phyloP scores from a whole-genome alignment of 495 filamentous ascomycete species.

The Neurospora sp. region DNA sequence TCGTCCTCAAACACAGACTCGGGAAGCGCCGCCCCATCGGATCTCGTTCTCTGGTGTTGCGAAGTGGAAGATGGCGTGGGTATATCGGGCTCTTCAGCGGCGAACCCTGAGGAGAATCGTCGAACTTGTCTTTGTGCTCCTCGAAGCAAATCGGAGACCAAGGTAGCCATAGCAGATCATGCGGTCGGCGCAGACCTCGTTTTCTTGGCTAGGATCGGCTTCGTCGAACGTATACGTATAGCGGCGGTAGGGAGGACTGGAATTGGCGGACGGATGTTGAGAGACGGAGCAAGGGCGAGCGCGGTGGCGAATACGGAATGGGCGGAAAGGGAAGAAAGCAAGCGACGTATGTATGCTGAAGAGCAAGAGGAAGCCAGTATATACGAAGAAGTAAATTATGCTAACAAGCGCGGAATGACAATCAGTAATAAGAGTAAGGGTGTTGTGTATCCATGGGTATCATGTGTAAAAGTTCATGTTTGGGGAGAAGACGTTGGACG shows the following conservation, averaged over 20 bases:
- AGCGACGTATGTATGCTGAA: background rate
- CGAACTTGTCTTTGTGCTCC: slow-evolving; percentile 49
- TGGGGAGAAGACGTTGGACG: background rate
- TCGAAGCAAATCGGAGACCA: slow-evolving; percentile 52
- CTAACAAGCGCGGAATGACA: background rate
- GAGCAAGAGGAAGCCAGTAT: background rate
- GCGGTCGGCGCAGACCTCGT: background rate
- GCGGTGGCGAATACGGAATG: background rate
- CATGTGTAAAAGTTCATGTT: background rate
- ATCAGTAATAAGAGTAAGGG: background rate
- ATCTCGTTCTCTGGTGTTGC: slow-evolving; percentile 12
- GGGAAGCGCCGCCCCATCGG: background rate
- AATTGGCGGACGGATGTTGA: background rate
- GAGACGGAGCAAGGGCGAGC: background rate
- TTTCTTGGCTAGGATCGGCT: background rate
- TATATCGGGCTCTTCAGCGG: slow-evolving; percentile 19
- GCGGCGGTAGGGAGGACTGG: slow-evolving; percentile 2
- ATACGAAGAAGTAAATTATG: background rate
- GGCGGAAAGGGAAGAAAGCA: background rate
- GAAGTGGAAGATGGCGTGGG: background rate
- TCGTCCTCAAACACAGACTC: slow-evolving; percentile 13
- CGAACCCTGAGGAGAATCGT: slow-evolving; percentile 46
- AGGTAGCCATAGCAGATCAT: slow-evolving; percentile 53
- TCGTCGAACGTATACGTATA: background rate
- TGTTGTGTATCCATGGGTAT: background rate